Base-by-base conservation (phyloP, 768 basidiomycete species). In the Lentinula detonsa region DNA sequence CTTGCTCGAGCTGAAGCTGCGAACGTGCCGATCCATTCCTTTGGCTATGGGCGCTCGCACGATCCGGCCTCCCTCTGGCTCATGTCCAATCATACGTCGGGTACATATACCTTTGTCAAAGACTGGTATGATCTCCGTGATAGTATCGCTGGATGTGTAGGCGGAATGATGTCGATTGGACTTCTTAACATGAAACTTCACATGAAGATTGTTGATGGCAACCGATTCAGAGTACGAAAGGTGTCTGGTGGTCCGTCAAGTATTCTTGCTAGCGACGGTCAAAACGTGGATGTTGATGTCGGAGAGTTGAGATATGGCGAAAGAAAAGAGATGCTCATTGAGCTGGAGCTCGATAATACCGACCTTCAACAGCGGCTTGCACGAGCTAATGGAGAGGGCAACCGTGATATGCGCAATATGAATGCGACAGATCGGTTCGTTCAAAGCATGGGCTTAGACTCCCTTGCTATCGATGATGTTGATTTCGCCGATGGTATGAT, bases 51-150 rank as follows among this genome's bases (percentile, higher is more conserved):
- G 31, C 91, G 93, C 62, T 91, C 93, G 15, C 97, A 98, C 70
- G 97, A 98, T 72, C 97, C 97, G 16, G 93, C 93, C 13, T 96
- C 95, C 6, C 83, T 99, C 37, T 98, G 97, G 97, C 86, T 98
- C 50, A 95, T 99, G 83, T 98, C 95, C 9, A 98, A 98, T 72
- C 95, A 98, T 72, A 98, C 97, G 2, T 86, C 86, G 64, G 97
- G 97, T 28, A 97, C 95, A 33, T 98, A 98, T 76, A 98, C 95
- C 4, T 99, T 97, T 67, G 94, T 98, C 63, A 92, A 91, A 74
- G 96, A 97, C 70, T 98, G 95, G 91, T 95, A 98, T 71, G 93
- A 98, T 72, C 85, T 98, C 34, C 87, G 92, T 23, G 87, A 90
- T 67, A 91, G 94, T 64, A 81, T 99, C 35, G 93, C 95, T 5